Base-by-base conservation (phyloP, 164 flowering plant genomes). In the Nymphaea thermarum region DNA sequence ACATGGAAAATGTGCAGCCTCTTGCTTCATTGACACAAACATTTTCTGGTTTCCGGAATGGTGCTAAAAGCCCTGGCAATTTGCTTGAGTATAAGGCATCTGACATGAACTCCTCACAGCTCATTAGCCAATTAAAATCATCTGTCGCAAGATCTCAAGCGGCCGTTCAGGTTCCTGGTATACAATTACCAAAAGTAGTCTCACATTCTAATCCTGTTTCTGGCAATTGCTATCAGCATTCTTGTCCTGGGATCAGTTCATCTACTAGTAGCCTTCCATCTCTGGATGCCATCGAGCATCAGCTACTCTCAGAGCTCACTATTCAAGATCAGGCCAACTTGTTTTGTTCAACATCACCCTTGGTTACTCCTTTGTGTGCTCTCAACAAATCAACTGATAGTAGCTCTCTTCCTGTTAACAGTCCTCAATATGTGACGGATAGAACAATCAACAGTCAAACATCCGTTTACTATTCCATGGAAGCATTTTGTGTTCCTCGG, bases 271-370 rank as follows among this genome's bases (percentile, higher is more conserved):
- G 68, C 42, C 73, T 64, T 77, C 83, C 85, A 2, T 45, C 71
- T 60, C 66, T 78, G 74, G 71, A 79, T 67, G 76, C 82, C 36
- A 65, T 77, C n/a, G 84, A 82, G 72, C 77, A 67, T 43, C 67
- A 66, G 43, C 69, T 81, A 14, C 71, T 73, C 17, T 76, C 85
- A 42, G 79, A 76, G 61, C 64, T 66, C 63, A 55, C 63, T 36
- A 65, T 63, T 43, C 77, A 72, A 55, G 75, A 65, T 65, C 63
- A 76, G 55, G 64, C 70, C 45, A 62, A 55, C 65, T 59, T 69
- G 5, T 67, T 70, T 67, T 64, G 80, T 64, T 62, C 71, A 68
- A 70, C 62, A 15, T 62, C 57, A 60, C 57, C 72, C 7, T 42
- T 66, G 66, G 42, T 15, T 60, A 45, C 43, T 51, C 47, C 76